Evolutionary conservation across 768 basidiomycete species (phyloP).

Genomic region (Tremella fuciformis): DNA sequence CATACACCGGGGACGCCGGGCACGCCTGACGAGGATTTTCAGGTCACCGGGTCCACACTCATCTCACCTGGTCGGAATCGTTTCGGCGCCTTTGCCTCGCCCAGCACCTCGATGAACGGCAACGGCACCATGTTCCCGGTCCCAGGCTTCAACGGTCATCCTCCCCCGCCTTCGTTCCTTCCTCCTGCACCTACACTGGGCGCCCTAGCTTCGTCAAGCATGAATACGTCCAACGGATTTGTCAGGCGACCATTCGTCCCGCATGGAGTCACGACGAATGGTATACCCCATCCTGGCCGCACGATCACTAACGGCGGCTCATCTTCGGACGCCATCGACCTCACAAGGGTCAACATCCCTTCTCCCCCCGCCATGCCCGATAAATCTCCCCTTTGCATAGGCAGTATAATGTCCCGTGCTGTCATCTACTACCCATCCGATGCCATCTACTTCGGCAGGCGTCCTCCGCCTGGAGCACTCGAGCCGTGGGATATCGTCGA

Average conservation of each 20-base stretch:
- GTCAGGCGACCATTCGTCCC: too few relatives aligned
- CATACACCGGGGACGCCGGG: constrained; percentile 3
- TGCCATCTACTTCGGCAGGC: constrained; percentile 29
- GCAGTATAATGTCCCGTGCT: constrained; percentile 27
- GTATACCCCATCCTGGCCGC: neutral
- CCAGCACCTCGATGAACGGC: constrained; percentile 2
- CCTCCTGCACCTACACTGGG: too few relatives aligned
- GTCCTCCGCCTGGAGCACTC: constrained; percentile 14
- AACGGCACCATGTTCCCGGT: constrained; percentile 1
- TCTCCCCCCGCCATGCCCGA: constrained; percentile 22
- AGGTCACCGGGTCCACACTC: constrained; percentile 6
- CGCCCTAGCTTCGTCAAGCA: too few relatives aligned
- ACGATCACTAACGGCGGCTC: constrained; percentile 3
- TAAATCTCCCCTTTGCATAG: constrained; percentile 40
- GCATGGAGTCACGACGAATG: neutral
- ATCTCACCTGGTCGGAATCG: neutral
- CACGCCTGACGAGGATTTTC: constrained; percentile 1
- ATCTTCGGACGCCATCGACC: constrained; percentile 22
- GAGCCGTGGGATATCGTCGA: constrained; percentile 30
- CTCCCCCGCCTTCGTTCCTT: too few relatives aligned
- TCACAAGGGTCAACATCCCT: constrained; percentile 18
- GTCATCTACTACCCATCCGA: constrained; percentile 43
- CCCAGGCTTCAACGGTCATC: neutral
- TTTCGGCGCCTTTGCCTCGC: constrained; percentile 6
- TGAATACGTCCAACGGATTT: too few relatives aligned